Conservation (phyloP, 106 monocot species). For the Iris macrosiphon region DNA sequence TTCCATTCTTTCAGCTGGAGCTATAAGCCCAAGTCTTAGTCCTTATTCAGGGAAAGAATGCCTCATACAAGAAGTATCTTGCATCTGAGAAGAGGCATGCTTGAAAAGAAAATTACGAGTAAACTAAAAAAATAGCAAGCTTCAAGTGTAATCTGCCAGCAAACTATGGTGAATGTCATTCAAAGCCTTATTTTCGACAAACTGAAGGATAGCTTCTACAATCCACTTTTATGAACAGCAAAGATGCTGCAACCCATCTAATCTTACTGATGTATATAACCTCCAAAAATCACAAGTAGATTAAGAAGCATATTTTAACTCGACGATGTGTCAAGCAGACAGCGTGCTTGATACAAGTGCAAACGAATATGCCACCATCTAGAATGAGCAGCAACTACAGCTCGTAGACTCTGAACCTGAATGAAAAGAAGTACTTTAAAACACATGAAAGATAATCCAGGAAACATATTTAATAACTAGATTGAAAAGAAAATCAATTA, state of each 20-base stretch:
- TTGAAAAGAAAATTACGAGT: slow-evolving; percentile 3
- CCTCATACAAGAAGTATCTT: background rate
- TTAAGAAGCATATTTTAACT: no score
- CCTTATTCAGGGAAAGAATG: background rate
- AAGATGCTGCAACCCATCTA: slow-evolving; percentile 4
- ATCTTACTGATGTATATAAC: background rate
- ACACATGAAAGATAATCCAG: no score
- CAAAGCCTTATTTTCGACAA: background rate
- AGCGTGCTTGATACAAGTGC: no score
- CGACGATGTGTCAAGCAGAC: no score
- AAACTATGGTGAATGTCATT: background rate
- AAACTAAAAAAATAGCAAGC: background rate
- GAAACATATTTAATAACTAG: no score
- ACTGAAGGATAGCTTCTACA: background rate
- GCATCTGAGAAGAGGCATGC: slow-evolving; percentile 5
- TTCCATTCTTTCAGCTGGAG: slow-evolving; percentile 7
- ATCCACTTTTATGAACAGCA: background rate
- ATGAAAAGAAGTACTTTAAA: no score
- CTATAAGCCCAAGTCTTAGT: slow-evolving; percentile 3
- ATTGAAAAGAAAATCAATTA: background rate
- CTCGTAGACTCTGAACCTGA: no score
- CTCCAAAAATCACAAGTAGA: background rate
- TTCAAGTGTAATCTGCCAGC: slow-evolving; percentile 9
- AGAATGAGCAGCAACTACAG: no score
- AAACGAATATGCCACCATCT: no score